These are phyloP conservation scores for Colletotrichum paranaense DNA, from an alignment of 2,329 filamentous ascomycete genomes.

Conservation along the genomic window DNA sequence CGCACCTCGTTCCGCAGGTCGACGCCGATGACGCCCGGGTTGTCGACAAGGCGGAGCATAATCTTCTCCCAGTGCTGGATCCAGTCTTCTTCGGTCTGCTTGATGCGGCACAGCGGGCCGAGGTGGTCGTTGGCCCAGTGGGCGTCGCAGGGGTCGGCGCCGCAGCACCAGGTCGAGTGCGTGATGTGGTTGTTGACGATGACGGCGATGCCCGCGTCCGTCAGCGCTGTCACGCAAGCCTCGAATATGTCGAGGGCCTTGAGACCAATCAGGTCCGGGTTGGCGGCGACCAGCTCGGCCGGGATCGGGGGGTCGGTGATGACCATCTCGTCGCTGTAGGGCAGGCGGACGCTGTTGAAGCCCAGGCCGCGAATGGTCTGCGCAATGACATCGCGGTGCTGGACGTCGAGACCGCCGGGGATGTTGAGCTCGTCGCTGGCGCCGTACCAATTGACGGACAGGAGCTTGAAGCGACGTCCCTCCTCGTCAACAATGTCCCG, in stretches of 20 bases:
- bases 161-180: constrained; percentile 75
- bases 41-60: constrained; percentile 68
- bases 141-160: constrained; percentile 74
- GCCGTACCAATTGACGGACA: constrained; percentile 78
- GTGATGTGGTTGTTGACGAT: constrained; percentile 80
- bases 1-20: constrained; percentile 78
- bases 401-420: constrained; percentile 71
- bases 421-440: constrained; percentile 75
- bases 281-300: constrained; percentile 63
- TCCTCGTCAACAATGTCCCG: constrained; percentile 69
- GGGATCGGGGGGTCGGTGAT: constrained; percentile 67
- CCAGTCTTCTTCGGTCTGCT: constrained; percentile 74
- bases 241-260: constrained; percentile 71
- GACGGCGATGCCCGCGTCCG: constrained; percentile 71
- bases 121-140: constrained; percentile 75
- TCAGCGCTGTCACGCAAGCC: constrained; percentile 69
- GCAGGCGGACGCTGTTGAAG: constrained; percentile 77
- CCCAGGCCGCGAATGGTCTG: constrained; percentile 69
- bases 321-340: constrained; percentile 77
- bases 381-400: constrained; percentile 71
- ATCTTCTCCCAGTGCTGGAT: constrained; percentile 74
- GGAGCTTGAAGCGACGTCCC: constrained; percentile 69
- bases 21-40: constrained; percentile 72
- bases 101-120: constrained; percentile 67
- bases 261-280: constrained; percentile 67